Percentiles rank a stretch among this genome's conserved stretches.
These are phyloP conservation scores for Dothiorella sarmentorum DNA, from an alignment of 2,329 filamentous ascomycete species.

Conservation along the genomic window DNA sequence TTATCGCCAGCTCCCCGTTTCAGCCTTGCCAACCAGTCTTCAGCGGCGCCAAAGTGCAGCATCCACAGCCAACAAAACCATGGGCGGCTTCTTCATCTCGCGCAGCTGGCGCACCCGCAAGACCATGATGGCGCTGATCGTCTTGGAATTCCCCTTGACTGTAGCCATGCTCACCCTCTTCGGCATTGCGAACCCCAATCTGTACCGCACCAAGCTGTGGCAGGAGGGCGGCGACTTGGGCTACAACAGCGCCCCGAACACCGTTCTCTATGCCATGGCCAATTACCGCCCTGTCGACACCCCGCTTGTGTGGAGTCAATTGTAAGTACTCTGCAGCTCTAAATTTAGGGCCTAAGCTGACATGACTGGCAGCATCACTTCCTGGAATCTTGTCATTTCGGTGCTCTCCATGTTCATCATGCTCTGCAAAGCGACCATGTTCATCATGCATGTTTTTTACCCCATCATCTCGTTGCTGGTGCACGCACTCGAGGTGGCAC, in stretches of 20 bases:
- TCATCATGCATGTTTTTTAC: constrained; percentile 68
- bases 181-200: constrained; percentile 68
- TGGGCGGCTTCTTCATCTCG: constrained; percentile 48
- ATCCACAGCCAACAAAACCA: constrained; percentile 7
- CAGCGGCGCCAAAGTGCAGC: constrained; percentile 6
- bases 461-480: constrained; percentile 61
- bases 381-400: constrained; percentile 73
- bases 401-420: constrained; percentile 74
- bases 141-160: constrained; percentile 62
- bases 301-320: constrained; percentile 69
- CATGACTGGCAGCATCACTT: constrained; percentile 56
- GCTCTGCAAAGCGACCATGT: constrained; percentile 65
- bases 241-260: constrained; percentile 70
- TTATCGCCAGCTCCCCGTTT: constrained; percentile 7
- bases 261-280: constrained; percentile 68
- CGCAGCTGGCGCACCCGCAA: constrained; percentile 54
- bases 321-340: constrained; percentile 51
- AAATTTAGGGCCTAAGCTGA: neutral
- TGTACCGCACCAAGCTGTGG: constrained; percentile 71
- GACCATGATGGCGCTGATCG: constrained; percentile 55
- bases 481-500: constrained; percentile 55
- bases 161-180: constrained; percentile 67
- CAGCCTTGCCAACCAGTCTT: neutral
- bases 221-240: constrained; percentile 65
- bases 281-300: constrained; percentile 62